Evolutionary conservation across 2,329 filamentous ascomycete species (phyloP), one percentile per base, ranked within the genome.

Genomic region (Apiospora malaysiana): DNA sequence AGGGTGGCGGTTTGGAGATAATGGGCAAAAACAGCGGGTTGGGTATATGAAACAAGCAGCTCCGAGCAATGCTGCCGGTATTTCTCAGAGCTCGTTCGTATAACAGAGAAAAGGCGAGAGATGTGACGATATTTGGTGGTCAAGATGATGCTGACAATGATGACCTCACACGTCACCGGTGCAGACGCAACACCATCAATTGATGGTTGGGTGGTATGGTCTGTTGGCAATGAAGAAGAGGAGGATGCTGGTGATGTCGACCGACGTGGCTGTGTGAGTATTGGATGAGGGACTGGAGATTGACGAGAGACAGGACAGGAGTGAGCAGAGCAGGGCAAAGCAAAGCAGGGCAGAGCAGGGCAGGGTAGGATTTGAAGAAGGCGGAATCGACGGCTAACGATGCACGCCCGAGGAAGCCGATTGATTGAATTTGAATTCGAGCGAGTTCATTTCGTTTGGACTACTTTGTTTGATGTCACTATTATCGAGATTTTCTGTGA

Each of bases 351-450:
- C 27, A 40, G 56, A 40, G 16, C 49, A 32, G 25, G 32, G 16
- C 49, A 27, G 56, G n/a, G 37, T 25, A 27, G 49, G 25, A 18
- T 63, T 23, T 23, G 32, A 40, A 40, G 32, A 63, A 63, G 56
- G 4, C 56, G 32, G 27, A 21, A n/a, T 63, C 18, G 21, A 63
- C 56, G 56, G 18, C 56, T 21, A 63, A 40, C 56, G 32, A 63
- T 40, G 32, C 56, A 6, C 8, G 40, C 32, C 56, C 56, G 56
- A 40, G 21, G 56, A 63, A 63, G 32, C 56, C 56, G 56, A 63
- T 63, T 63, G 56, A 63, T 63, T 63, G 32, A 63, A 63, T 63
- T 63, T 63, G 32, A 63, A 63, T 63, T 63, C 56, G 27, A 40
- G 32, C 56, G 32, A 63, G 56, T 32, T 63, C 56, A 63, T 40